Conservation (phyloP, 106 monocot species). For the Iris macrosiphon region DNA sequence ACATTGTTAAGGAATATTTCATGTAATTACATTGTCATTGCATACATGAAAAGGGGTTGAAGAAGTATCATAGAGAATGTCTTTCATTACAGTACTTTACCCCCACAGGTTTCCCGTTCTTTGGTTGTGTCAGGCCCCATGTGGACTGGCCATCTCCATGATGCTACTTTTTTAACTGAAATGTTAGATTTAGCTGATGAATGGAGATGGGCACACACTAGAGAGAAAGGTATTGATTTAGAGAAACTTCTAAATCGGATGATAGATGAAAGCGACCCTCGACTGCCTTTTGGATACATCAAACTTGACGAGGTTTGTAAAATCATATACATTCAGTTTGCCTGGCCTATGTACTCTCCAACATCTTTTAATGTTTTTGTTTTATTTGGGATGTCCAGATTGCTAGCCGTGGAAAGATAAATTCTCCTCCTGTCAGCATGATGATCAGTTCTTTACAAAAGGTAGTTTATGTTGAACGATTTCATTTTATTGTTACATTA, state of each 20-base stretch:
- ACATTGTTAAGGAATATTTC: too few relatives aligned
- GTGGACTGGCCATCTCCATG: constrained; percentile 95
- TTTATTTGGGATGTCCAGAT: constrained; percentile 40
- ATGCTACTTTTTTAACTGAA: constrained; percentile 43
- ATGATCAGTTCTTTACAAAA: constrained; percentile 44
- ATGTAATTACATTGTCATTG: too few relatives aligned
- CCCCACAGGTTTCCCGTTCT: constrained; percentile 36
- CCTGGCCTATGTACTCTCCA: background rate
- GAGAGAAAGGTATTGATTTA: constrained; percentile 33
- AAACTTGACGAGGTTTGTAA: constrained; percentile 76
- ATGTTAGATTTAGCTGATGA: constrained; percentile 80
- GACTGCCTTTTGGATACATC: constrained; percentile 79
- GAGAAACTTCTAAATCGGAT: constrained; percentile 63
- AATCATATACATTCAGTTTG: constrained; percentile 3
- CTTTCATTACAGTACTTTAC: too few relatives aligned
- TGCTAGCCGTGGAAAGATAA: constrained; percentile 63
- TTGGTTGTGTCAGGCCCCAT: constrained; percentile 77
- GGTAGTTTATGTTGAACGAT: constrained; percentile 27
- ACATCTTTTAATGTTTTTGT: background rate
- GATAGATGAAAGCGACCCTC: constrained; percentile 76
- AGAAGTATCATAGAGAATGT: too few relatives aligned
- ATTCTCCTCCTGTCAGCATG: constrained; percentile 60
- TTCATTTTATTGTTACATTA: too few relatives aligned
- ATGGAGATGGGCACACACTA: constrained; percentile 69
- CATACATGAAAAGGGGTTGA: too few relatives aligned